Base-by-base conservation (phyloP, 768 basidiomycete species). In the Collybia sordida region DNA sequence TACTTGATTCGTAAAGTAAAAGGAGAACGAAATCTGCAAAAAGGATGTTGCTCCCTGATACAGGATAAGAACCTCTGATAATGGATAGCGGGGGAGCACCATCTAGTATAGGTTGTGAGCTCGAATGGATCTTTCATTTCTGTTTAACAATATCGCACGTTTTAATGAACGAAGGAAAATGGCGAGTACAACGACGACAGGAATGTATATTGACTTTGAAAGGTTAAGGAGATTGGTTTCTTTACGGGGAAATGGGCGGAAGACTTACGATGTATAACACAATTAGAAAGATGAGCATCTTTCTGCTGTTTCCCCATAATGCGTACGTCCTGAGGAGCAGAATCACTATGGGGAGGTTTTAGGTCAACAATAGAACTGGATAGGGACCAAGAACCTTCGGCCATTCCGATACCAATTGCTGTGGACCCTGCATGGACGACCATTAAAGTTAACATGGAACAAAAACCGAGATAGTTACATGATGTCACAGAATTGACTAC, bases 301-400 rank as follows among this genome's bases (percentile, higher is more conserved):
- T 49, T 17, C 25, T 38, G 17, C 38, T 42, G 14, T 49, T 49
- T 8, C 40, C 36, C 39, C 40, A 49, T 3, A 49, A 34, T 5
- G 48, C 48, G 14, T 41, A 42, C 9, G 40, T 42, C 6, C 48
- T 38, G 15, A 49, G 23, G 6, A 42, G 5, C 38, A 49, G 19
- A 12, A 49, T 49, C 19, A 38, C 47, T 48, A 24, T 8, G 19
- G 4, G 19, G 24, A 37, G 19, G 19, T 6, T 3, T 40, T 12
- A 40, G 39, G 9, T 6, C 7, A 19, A 40, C 22, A n/a, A 15
- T 3, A n/a, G 14, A 19, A 19, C 6, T 12, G 15, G 6, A 40
- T 40, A 19, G 22, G 6, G 18, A 9, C n/a, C 4, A 35, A 36
- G 21, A n/a, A 57, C 55, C 55, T 53, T 57, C 55, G 5, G 55